Evolutionary conservation across 331 rosid species (phyloP), one percentile per base, ranked within the genome.

Genomic region (Telfairia occidentalis): DNA sequence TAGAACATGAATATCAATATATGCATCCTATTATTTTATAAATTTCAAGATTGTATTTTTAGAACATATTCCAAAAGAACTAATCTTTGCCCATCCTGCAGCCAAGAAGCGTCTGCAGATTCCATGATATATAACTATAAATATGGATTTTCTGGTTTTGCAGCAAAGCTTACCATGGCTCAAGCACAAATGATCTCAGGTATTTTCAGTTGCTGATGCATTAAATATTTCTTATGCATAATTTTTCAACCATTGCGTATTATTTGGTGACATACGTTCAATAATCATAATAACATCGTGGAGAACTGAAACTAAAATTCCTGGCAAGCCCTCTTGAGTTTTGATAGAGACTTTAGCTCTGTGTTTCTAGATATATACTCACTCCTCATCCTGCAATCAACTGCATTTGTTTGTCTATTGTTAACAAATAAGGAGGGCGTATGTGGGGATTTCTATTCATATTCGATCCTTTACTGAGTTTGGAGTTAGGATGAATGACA

Each of bases 91-190:
- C 67, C 30, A 60, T 32, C 30, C 55, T 72, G 72, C 75, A 75
- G 85, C 77, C 67, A 75, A 71, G 84, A 79, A 74, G 81, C 66
- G 50, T 65, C 84, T 30, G 63, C 65, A 61, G 80, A 72, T 59
- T 77, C 82, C 50, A 71, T 85, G 75, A 73, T 82, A 16, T 85
- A 82, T 69, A 82, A 74, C 78, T 85, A 82, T 74, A 85, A 57
- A 50, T 80, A 82, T 64, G 88, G 67, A 30, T 60, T 60, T 60
- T 32, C 64, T 24, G 64, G 64, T 11, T 60, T 60, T 60, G 67
- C 67, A 15, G 86, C 86, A 54, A 82, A 57, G 86, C 81, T 85
- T 6, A 82, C 86, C 12, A 73, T 55, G 55, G 46, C 81, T 70
- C 82, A 85, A 75, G 88, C 82, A 10, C 79, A 80, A 75, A 57